phyloP scores from a whole-genome alignment of 2,329 filamentous ascomycete genomes.

The Curvularia sp. region DNA sequence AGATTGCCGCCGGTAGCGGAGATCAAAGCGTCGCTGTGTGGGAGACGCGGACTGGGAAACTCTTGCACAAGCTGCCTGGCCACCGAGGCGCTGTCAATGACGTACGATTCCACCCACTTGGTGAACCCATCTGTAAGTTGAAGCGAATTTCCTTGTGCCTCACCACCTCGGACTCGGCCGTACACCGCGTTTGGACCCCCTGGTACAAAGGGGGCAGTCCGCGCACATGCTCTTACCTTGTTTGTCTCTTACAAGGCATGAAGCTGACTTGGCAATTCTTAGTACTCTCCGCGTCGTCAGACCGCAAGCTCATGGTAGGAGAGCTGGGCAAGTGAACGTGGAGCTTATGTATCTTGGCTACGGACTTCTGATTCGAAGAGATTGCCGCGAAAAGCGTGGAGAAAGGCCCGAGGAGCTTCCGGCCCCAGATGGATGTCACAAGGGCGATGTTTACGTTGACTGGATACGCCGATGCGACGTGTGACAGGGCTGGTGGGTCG shows the following conservation, averaged over 20 bases:
- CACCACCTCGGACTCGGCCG: not conserved
- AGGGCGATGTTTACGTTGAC: slow-evolving; percentile 29
- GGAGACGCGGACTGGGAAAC: slow-evolving; percentile 85
- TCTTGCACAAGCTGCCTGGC: slow-evolving; percentile 92
- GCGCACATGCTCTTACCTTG: not conserved
- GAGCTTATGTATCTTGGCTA: slow-evolving; percentile 30
- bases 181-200: not conserved
- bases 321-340: slow-evolving; percentile 71
- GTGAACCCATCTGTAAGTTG: slow-evolving; percentile 85
- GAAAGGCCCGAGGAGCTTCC: slow-evolving; percentile 30
- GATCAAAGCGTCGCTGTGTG: slow-evolving; percentile 92
- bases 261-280: slow-evolving; percentile 41
- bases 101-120: slow-evolving; percentile 84
- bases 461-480: slow-evolving; percentile 47
- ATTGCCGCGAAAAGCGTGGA: slow-evolving; percentile 34
- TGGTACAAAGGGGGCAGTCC: not conserved
- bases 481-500: slow-evolving; percentile 25
- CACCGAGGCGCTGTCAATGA: slow-evolving; percentile 96
- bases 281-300: slow-evolving; percentile 92
- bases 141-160: slow-evolving; percentile 1
- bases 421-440: slow-evolving; percentile 33
- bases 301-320: slow-evolving; percentile 82
- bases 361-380: slow-evolving; percentile 28
- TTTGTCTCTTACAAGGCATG: slow-evolving; percentile 12
- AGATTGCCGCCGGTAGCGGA: slow-evolving; percentile 85